Percentiles rank a stretch among this genome's conserved stretches.
Conservation (phyloP, 805 yeast species). For the Saccharomycopsis sp. region DNA sequence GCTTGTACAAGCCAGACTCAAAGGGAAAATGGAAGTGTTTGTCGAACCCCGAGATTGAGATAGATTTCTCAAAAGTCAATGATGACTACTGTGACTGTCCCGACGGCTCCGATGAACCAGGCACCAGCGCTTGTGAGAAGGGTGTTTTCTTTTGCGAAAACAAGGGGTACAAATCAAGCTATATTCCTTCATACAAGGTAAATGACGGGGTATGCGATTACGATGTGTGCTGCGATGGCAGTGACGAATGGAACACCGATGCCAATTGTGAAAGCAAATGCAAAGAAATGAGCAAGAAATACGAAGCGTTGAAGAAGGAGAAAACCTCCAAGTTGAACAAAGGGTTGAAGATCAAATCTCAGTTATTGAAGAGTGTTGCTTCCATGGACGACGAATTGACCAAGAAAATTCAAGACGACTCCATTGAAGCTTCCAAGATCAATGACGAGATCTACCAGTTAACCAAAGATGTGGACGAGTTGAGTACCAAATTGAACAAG, state of each 20-base stretch:
- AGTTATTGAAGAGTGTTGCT: conserved; percentile 9
- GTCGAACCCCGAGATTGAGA: conserved; percentile 49
- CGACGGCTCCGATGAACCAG: conserved; percentile 96
- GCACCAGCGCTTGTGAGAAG: conserved; percentile 70
- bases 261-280: conserved; percentile 26
- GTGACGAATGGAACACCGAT: conserved; percentile 52
- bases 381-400: conserved; percentile 4
- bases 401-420: conserved; percentile 8
- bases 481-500: conserved; percentile 15
- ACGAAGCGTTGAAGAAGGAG: conserved; percentile 21
- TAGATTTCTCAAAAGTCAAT: conserved; percentile 58
- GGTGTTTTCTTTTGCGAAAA: conserved; percentile 69
- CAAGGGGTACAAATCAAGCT: conserved; percentile 54
- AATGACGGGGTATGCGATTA: conserved; percentile 92
- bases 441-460: conserved; percentile 17
- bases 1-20: conserved; percentile 42
- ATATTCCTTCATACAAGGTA: conserved; percentile 57
- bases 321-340: conserved; percentile 22
- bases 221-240: conserved; percentile 85
- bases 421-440: conserved; percentile 11
- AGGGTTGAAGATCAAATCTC: conserved; percentile 23
- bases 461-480: conserved; percentile 12
- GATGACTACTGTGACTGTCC: conserved; percentile 95
- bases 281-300: conserved; percentile 24
- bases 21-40: conserved; percentile 64